Percentiles rank a stretch among this genome's conserved stretches.
These are phyloP conservation scores for Grifola frondosa DNA, from an alignment of 1,284 basidiomycete genomes.

Conservation along the genomic window DNA sequence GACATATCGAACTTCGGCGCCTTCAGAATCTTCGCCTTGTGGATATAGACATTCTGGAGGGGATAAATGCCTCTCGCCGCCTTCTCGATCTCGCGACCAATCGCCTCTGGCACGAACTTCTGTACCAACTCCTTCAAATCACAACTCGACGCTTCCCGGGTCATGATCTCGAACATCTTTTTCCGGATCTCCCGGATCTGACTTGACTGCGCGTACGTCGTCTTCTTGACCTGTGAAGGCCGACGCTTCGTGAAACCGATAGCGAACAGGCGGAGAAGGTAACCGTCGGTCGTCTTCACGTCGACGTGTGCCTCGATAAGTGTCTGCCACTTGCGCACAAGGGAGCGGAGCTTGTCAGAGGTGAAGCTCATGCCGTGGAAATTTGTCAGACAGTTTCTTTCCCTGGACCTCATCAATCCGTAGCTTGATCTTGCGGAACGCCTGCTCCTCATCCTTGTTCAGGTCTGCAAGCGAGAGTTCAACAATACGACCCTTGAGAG, in stretches of 20 bases:
- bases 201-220: constrained; percentile 94
- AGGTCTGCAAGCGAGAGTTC: constrained; percentile 98
- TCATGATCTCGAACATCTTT: constrained; percentile 99
- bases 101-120: constrained; percentile 99
- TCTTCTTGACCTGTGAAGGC: constrained; percentile 97
- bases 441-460: constrained; percentile 99
- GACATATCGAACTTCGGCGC: constrained; percentile 95
- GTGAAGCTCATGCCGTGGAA: constrained; percentile 99
- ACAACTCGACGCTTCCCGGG: constrained; percentile 91
- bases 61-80: constrained; percentile 95
- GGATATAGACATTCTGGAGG: constrained; percentile 96
- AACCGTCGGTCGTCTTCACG: constrained; percentile 99
- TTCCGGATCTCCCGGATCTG: constrained; percentile 98
- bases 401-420: constrained; percentile 97
- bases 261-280: constrained; percentile 98
- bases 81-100: constrained; percentile 99
- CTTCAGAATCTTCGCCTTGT: constrained; percentile 98
- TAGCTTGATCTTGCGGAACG: constrained; percentile 99
- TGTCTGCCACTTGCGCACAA: constrained; percentile 99
- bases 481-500: constrained; percentile 94
- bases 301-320: constrained; percentile 99
- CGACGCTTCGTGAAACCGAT: constrained; percentile 99
- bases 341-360: constrained; percentile 98
- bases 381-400: constrained; percentile 99
- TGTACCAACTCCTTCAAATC: constrained; percentile 98